Evolutionary conservation across 805 yeast species (phyloP).

Genomic region (Metschnikowia anglica): DNA sequence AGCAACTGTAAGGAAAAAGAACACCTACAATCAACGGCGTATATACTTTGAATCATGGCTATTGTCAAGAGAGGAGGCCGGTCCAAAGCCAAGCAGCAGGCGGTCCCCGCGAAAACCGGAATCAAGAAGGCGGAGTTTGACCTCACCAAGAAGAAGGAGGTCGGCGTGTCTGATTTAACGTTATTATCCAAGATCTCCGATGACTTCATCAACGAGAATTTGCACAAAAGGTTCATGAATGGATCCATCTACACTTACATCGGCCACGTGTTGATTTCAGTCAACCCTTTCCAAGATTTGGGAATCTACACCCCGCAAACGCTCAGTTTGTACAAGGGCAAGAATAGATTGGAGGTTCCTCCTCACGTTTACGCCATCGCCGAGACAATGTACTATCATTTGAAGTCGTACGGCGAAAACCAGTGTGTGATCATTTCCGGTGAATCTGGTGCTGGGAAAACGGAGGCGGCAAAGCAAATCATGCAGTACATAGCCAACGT

Average conservation of each 20-base stretch:
- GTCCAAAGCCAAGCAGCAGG: conserved; percentile 50
- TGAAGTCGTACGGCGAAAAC: conserved; percentile 90
- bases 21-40: too few relatives aligned
- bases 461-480: conserved; percentile 96
- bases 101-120: conserved; percentile 56
- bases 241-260: conserved; percentile 90
- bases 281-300: conserved; percentile 92
- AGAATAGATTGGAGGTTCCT: conserved; percentile 92
- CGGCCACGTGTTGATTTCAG: conserved; percentile 92
- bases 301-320: conserved; percentile 89
- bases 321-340: conserved; percentile 77
- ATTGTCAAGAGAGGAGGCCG: conserved; percentile 74
- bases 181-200: conserved; percentile 84
- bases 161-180: conserved; percentile 96
- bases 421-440: conserved; percentile 98
- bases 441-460: conserved; percentile 97
- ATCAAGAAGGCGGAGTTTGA: conserved; percentile 90
- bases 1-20: too few relatives aligned
- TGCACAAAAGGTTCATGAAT: conserved; percentile 84
- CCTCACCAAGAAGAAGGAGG: conserved; percentile 84
- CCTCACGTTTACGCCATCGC: conserved; percentile 99
- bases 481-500: conserved; percentile 96
- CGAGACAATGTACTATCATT: conserved; percentile 91
- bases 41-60: too few relatives aligned
- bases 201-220: conserved; percentile 87